A percentile compares a stretch with the other conserved stretches of the same genome.
Conservation (phyloP, 208 protist genomes). For the Crithidia fasciculata region DNA sequence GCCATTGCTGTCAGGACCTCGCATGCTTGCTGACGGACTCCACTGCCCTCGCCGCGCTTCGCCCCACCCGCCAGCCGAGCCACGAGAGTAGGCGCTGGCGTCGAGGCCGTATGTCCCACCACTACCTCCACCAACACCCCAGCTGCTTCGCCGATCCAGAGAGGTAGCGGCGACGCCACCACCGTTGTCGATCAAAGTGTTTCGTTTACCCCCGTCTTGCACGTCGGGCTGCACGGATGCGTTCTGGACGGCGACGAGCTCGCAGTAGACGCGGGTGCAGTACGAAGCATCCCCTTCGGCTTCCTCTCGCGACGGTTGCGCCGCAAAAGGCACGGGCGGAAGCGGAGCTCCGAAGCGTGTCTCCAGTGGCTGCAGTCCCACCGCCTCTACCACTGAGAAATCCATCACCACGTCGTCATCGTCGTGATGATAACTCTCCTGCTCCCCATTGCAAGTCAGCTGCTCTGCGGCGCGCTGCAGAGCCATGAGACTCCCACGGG, state of each 20-base stretch:
- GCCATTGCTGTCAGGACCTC: background rate
- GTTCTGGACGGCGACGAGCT: conserved; percentile 18
- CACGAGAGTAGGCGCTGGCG: background rate
- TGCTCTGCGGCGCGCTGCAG: no score
- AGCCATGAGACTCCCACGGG: no score
- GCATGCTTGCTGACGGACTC: background rate
- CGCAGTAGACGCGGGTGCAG: conserved; percentile 29
- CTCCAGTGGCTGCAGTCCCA: conserved; percentile 23
- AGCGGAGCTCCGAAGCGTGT: conserved; percentile 6
- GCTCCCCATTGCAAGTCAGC: no score
- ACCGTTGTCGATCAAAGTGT: background rate
- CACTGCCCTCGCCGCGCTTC: background rate
- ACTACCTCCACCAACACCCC: background rate
- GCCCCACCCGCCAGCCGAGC: background rate
- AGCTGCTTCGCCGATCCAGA: background rate
- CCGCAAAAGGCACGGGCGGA: conserved; percentile 16
- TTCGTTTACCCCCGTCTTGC: background rate
- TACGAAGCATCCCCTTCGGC: background rate
- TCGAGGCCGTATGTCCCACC: background rate
- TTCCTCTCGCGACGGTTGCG: background rate
- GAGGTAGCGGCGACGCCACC: background rate
- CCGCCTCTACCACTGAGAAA: conserved; percentile 33
- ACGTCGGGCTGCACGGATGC: background rate
- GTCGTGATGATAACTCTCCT: background rate
- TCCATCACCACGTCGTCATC: conserved; percentile 22